Percentiles rank a stretch among this genome's conserved stretches.
phyloP scores from a whole-genome alignment of 768 basidiomycete genomes.

The Pleurotus tuoliensis region DNA sequence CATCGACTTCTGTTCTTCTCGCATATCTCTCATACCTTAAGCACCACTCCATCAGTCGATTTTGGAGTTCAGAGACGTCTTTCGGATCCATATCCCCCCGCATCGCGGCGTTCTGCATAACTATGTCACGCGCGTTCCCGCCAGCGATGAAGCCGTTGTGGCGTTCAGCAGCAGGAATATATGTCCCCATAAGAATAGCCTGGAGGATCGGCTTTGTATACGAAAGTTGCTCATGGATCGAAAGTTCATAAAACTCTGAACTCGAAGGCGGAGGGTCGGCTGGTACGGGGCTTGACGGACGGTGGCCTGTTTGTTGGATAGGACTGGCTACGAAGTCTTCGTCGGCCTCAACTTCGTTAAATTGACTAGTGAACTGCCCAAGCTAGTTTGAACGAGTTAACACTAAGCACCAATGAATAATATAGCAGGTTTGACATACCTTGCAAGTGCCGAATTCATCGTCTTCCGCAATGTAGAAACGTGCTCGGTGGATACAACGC shows the following conservation, averaged over 20 bases:
- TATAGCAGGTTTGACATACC: slow-evolving; percentile 25
- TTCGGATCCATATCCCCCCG: slow-evolving; percentile 40
- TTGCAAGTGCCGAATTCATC: slow-evolving; percentile 61
- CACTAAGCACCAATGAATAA: not conserved
- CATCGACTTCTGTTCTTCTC: slow-evolving; percentile 11
- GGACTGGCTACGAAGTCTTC: slow-evolving; percentile 29
- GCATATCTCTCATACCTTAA: slow-evolving; percentile 27
- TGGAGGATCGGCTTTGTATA: slow-evolving; percentile 62
- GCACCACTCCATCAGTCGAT: slow-evolving; percentile 39
- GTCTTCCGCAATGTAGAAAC: slow-evolving; percentile 57
- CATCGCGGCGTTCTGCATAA: slow-evolving; percentile 30
- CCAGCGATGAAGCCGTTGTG: slow-evolving; percentile 60
- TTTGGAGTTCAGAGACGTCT: slow-evolving; percentile 32
- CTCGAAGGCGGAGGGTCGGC: slow-evolving; percentile 36
- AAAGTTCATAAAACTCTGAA: slow-evolving; percentile 42
- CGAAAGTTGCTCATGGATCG: slow-evolving; percentile 55
- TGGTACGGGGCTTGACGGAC: slow-evolving; percentile 38
- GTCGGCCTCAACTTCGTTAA: slow-evolving; percentile 35
- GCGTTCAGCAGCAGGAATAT: slow-evolving; percentile 44
- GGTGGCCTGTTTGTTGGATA: slow-evolving; percentile 16
- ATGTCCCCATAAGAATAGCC: slow-evolving; percentile 54
- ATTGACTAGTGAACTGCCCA: slow-evolving; percentile 50
- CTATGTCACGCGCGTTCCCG: slow-evolving; percentile 39
- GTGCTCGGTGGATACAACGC: slow-evolving; percentile 38
- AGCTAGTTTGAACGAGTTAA: slow-evolving; percentile 28